Base-by-base conservation (phyloP, 306 rosid genomes). In the Lithocarpus polystachyus region DNA sequence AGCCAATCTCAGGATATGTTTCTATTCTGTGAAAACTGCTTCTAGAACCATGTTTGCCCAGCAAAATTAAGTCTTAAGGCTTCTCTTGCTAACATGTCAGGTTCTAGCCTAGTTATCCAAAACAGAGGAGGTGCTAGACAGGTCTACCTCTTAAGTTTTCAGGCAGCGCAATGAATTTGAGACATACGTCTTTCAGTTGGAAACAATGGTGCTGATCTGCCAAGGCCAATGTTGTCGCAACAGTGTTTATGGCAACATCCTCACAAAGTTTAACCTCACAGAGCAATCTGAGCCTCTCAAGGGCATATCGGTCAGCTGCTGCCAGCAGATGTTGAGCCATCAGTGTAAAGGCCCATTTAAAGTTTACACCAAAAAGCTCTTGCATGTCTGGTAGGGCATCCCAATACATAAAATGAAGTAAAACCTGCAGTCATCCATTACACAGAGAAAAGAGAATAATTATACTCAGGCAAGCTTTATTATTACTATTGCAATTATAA, bases 141-240 rank as follows among this genome's bases (percentile, higher is more conserved):
- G 26, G 15, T 10, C 12, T 83, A 89, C 95, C 95, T 90, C 78
- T 89, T 54, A 90, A 83, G 77, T 90, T 90, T 90, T 89, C 91
- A 23, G 89, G 90, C 82, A 75, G 61, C 0, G 91, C 90, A 56
- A 87, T 81, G 84, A 89, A 89, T 57, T 75, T 85, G 68, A 90
- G 89, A 79, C 95, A 90, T 6, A 77, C 88, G 22, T 85, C 84
- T 84, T 89, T 87, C 81, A 90, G 85, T 77, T 84, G 91, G 81
- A 78, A 75, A 86, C 93, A 89, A 45, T 89, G 95, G 74, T 90
- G 95, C 81, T 90, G 92, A 81, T 90, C 95, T 19, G 95, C 95
- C 87, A 90, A 84, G 64, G 95, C 95, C 72, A 90, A 74, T 29
- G 95, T 89, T 59, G 95, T 90, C 37, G 95, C 95, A 67, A 87